A percentile compares a stretch with the other conserved stretches of the same genome.
These are phyloP conservation scores for Calonectria fujianensis DNA, from an alignment of 2,329 filamentous ascomycete species.

Conservation along the genomic window DNA sequence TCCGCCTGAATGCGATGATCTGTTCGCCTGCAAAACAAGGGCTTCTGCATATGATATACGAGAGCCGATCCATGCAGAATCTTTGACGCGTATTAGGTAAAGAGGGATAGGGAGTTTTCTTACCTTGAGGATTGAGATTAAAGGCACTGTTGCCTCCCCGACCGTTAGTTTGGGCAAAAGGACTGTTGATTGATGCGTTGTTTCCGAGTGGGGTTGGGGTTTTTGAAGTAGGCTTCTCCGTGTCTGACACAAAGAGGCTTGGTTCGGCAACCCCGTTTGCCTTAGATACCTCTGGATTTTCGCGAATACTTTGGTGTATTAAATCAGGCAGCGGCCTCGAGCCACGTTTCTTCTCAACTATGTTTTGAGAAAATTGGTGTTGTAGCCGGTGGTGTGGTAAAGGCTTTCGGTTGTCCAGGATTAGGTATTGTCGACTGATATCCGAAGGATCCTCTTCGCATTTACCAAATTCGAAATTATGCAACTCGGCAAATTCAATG, in stretches of 20 bases:
- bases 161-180: conserved; percentile 25
- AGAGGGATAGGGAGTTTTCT: conserved; percentile 48
- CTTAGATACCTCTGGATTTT: conserved; percentile 55
- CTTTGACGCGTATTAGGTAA: conserved; percentile 49
- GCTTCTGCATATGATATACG: conserved; percentile 36
- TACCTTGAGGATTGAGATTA: conserved; percentile 49
- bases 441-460: conserved; percentile 60
- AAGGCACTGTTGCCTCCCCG: conserved; percentile 37
- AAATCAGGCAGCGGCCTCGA: conserved; percentile 70
- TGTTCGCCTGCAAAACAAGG: conserved; percentile 48
- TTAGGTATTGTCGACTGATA: conserved; percentile 62
- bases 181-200: neutral
- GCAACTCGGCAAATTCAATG: conserved; percentile 77
- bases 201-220: conserved; percentile 41
- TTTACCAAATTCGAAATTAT: conserved; percentile 71
- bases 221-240: conserved; percentile 33
- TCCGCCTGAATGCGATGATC: conserved; percentile 53
- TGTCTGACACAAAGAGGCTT: conserved; percentile 57
- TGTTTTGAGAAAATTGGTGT: conserved; percentile 72
- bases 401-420: conserved; percentile 65
- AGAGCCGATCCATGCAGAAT: conserved; percentile 50
- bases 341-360: conserved; percentile 78
- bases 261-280: conserved; percentile 49
- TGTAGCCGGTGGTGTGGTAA: conserved; percentile 70
- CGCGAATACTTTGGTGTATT: conserved; percentile 74